A percentile compares a stretch with the other conserved stretches of the same genome.
Evolutionary conservation across 176 grass and related monocot genomes (phyloP).

Genomic region (Zea mays): DNA sequence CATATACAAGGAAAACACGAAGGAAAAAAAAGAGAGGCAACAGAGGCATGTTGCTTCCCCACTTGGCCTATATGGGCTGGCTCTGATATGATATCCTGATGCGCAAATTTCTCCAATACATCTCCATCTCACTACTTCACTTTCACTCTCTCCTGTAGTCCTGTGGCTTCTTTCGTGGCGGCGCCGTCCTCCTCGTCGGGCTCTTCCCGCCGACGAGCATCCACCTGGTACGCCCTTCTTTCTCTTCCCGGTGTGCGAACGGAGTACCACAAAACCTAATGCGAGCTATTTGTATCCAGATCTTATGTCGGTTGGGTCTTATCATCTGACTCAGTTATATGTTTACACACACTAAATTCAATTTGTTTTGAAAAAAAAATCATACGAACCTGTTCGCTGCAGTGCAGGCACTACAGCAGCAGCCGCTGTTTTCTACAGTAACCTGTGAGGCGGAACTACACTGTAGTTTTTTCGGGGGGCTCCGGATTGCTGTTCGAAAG

Average conservation of each 20-base stretch:
- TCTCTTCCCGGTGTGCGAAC: not conserved
- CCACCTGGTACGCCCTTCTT: not conserved
- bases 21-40: no score
- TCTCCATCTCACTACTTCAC: not conserved
- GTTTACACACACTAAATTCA: not conserved
- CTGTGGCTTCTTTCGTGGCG: not conserved
- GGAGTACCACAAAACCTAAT: not conserved
- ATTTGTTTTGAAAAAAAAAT: not conserved
- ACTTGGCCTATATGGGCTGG: no score
- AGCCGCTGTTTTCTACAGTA: no score
- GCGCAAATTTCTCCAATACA: no score
- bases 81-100: no score
- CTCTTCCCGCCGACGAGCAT: not conserved
- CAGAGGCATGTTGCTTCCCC: no score
- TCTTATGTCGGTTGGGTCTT: not conserved
- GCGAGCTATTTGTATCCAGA: not conserved
- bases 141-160: not conserved
- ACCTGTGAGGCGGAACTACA: no score
- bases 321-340: not conserved
- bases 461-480: no score
- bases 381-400: no score
- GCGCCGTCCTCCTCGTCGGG: not conserved
- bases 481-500: no score
- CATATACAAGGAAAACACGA: no score
- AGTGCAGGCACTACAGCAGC: no score